phyloP scores from a whole-genome alignment of 2,329 filamentous ascomycete genomes.

The Cercospora sojina region DNA sequence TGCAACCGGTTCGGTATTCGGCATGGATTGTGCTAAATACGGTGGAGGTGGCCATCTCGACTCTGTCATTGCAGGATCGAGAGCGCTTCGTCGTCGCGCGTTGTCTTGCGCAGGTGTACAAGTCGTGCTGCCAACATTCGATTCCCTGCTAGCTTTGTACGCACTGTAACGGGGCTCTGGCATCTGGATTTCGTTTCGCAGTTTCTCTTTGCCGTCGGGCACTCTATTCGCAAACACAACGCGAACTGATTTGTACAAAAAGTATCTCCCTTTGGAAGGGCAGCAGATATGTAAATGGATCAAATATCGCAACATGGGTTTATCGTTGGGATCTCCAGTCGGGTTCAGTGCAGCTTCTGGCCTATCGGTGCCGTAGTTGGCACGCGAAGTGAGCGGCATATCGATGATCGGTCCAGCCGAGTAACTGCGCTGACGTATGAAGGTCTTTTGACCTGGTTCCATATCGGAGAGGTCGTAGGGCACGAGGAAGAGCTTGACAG shows the following conservation, averaged over 20 bases:
- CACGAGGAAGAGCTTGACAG: conserved; percentile 91
- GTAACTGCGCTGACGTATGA: conserved; percentile 90
- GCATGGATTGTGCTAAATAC: conserved; percentile 29
- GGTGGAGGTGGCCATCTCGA: conserved; percentile 12
- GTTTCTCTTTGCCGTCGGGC: conserved; percentile 88
- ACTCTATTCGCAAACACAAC: conserved; percentile 97
- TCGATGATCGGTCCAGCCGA: conserved; percentile 83
- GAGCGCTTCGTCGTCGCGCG: conserved; percentile 21
- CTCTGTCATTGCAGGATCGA: conserved; percentile 16
- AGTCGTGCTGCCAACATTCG: conserved; percentile 28
- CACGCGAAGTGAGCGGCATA: conserved; percentile 54
- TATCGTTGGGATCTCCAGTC: conserved; percentile 55
- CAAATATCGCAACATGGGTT: conserved; percentile 80
- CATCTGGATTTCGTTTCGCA: conserved; percentile 83
- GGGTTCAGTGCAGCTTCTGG: conserved; percentile 54
- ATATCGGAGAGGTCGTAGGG: conserved; percentile 91
- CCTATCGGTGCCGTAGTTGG: conserved; percentile 53
- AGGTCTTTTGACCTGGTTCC: conserved; percentile 92
- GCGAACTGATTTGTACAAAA: conserved; percentile 85
- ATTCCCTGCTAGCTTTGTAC: conserved; percentile 67
- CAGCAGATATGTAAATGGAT: conserved; percentile 93
- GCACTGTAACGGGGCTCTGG: conserved; percentile 83
- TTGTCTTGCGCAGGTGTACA: conserved; percentile 17
- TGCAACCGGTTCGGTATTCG: conserved; percentile 28
- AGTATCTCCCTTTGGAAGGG: conserved; percentile 77